A percentile compares a stretch with the other conserved stretches of the same genome.
Evolutionary conservation across 192 early-diverging fungal genomes (phyloP).

Genomic region (Podila epicladia): DNA sequence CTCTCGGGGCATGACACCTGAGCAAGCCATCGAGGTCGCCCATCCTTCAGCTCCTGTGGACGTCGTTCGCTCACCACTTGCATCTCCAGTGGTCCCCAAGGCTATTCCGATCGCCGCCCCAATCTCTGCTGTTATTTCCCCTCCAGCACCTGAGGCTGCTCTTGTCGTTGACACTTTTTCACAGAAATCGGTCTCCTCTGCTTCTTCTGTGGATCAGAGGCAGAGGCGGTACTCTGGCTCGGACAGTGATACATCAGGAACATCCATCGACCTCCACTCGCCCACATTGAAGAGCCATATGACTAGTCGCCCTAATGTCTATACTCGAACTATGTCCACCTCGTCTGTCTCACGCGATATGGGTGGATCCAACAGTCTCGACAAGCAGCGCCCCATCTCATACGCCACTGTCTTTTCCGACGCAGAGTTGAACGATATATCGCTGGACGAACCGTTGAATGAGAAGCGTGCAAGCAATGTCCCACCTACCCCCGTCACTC

Average conservation of each 20-base stretch:
- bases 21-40: neutral
- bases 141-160: neutral
- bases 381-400: conserved; percentile 38
- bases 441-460: conserved; percentile 43
- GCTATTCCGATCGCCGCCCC: too few relatives aligned
- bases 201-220: conserved; percentile 23
- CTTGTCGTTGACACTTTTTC: conserved; percentile 35
- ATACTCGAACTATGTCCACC: conserved; percentile 24
- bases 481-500: conserved; percentile 22
- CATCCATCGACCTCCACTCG: conserved; percentile 46
- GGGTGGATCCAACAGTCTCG: conserved; percentile 6
- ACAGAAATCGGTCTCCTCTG: conserved; percentile 43
- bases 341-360: conserved; percentile 6
- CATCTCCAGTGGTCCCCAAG: conserved; percentile 1
- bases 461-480: conserved; percentile 36
- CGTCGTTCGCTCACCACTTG: too few relatives aligned
- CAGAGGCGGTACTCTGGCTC: conserved; percentile 37
- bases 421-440: conserved; percentile 56
- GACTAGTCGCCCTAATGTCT: conserved; percentile 16
- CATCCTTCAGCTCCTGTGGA: neutral
- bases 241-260: conserved; percentile 44
- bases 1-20: conserved; percentile 2
- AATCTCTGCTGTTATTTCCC: neutral
- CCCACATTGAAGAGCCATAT: conserved; percentile 21
- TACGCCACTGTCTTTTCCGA: conserved; percentile 51